Evolutionary conservation across 2,329 filamentous ascomycete species (phyloP).

Genomic region (Fusarium humuli): DNA sequence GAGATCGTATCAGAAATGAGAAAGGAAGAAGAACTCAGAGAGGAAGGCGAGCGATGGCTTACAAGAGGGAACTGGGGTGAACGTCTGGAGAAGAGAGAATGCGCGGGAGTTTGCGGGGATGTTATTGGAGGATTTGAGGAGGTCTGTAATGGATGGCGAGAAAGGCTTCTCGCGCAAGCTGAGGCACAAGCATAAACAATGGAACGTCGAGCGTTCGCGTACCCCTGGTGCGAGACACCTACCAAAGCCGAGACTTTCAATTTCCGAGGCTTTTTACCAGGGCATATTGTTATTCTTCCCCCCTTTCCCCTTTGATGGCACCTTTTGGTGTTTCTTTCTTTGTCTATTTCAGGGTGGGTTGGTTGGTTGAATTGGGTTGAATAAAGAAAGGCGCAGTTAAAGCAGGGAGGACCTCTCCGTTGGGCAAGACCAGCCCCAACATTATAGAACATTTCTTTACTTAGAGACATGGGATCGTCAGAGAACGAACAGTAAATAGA

Average conservation of each 20-base stretch:
- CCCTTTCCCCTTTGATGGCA: slow-evolving; percentile 1
- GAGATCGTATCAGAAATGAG: slow-evolving; percentile 89
- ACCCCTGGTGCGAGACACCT: slow-evolving; percentile 29
- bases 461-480: slow-evolving; percentile 34
- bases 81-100: slow-evolving; percentile 80
- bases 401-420: slow-evolving; percentile 30
- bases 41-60: slow-evolving; percentile 86
- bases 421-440: slow-evolving; percentile 21
- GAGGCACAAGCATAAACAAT: slow-evolving; percentile 57
- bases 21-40: slow-evolving; percentile 82
- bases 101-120: slow-evolving; percentile 83
- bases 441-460: slow-evolving; percentile 41
- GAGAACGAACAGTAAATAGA: slow-evolving; percentile 34
- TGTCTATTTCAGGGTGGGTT: slow-evolving; percentile 26
- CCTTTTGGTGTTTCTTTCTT: slow-evolving; percentile 26
- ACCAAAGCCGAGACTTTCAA: slow-evolving; percentile 15
- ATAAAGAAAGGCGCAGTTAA: slow-evolving; percentile 29
- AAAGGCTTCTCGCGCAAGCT: slow-evolving; percentile 76
- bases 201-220: slow-evolving; percentile 9
- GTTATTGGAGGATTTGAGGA: slow-evolving; percentile 94
- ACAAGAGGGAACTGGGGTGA: slow-evolving; percentile 85
- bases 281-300: slow-evolving; percentile 15
- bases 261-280: slow-evolving; percentile 19
- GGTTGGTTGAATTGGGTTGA: slow-evolving; percentile 30
- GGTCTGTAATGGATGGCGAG: slow-evolving; percentile 86